phyloP scores from a whole-genome alignment of 208 protist species.

The Wallacemonas collosoma region DNA sequence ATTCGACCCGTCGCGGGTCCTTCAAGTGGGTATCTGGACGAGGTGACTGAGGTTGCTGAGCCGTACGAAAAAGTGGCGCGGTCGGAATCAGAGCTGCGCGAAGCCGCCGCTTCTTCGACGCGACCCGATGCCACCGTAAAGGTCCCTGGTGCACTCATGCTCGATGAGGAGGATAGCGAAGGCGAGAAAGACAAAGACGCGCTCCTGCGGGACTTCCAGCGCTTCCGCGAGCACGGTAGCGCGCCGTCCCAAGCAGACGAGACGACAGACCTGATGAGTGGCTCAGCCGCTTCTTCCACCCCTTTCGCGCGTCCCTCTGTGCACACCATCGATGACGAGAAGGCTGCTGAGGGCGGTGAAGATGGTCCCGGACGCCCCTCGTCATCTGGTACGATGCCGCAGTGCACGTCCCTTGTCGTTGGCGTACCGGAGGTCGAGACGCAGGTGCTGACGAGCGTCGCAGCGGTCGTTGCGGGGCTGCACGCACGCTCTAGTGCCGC shows the following conservation, averaged over 20 bases:
- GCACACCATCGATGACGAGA: no score
- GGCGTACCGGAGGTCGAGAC: constrained; percentile 22
- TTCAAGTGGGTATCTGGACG: no score
- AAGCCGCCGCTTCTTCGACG: background rate
- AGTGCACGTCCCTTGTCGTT: background rate
- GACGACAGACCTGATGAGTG: background rate
- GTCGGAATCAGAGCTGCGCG: background rate
- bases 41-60: no score
- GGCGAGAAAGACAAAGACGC: constrained; percentile 38
- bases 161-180: constrained; percentile 19
- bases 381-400: background rate
- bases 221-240: constrained; percentile 16
- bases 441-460: constrained; percentile 45
- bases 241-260: background rate
- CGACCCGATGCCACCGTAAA: background rate
- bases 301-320: no score
- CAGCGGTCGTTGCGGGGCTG: constrained; percentile 46
- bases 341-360: background rate
- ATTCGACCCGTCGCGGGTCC: no score
- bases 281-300: no score
- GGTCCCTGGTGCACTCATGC: background rate
- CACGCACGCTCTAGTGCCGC: constrained; percentile 42
- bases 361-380: background rate
- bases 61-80: no score
- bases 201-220: constrained; percentile 70